phyloP scores from a whole-genome alignment of 202 grass and related monocot species.

The Setaria viridis region DNA sequence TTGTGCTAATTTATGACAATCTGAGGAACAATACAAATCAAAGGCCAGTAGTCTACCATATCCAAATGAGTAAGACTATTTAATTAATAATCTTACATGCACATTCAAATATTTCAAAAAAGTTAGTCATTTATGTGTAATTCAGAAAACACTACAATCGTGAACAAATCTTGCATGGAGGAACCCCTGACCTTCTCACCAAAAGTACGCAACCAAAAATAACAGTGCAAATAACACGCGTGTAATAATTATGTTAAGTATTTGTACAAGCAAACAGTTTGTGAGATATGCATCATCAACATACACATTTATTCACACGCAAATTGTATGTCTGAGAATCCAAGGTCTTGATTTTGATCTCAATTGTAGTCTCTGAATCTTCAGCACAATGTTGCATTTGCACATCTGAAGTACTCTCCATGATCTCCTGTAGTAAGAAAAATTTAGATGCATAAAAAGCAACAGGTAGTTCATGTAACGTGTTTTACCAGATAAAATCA shows the following conservation, averaged over 20 bases:
- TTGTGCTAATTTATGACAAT: not conserved
- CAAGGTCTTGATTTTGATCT: slow-evolving; percentile 99
- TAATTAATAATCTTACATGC: slow-evolving; percentile 30
- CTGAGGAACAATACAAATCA: not conserved
- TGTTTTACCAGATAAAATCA: slow-evolving; percentile 14
- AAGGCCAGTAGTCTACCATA: not conserved
- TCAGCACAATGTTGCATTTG: slow-evolving; percentile 53
- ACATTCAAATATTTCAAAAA: slow-evolving; percentile 10
- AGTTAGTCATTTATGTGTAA: not conserved
- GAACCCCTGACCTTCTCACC: not conserved
- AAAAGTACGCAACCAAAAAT: slow-evolving; percentile 21
- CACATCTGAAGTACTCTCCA: slow-evolving; percentile 63
- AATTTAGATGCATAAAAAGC: slow-evolving; percentile 12
- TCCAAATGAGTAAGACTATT: not conserved
- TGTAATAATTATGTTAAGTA: slow-evolving; percentile 22
- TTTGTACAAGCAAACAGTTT: slow-evolving; percentile 30
- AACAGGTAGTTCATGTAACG: slow-evolving; percentile 4
- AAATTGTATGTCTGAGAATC: slow-evolving; percentile 94
- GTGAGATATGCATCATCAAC: slow-evolving; percentile 41
- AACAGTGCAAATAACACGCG: not conserved
- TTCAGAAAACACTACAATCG: slow-evolving; percentile 2
- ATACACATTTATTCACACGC: slow-evolving; percentile 94
- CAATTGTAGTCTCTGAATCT: slow-evolving; percentile 66
- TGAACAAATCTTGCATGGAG: slow-evolving; percentile 22
- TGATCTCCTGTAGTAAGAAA: slow-evolving; percentile 38